phyloP scores from a whole-genome alignment of 129 eudicot genomes.

The Flaveria robusta region DNA sequence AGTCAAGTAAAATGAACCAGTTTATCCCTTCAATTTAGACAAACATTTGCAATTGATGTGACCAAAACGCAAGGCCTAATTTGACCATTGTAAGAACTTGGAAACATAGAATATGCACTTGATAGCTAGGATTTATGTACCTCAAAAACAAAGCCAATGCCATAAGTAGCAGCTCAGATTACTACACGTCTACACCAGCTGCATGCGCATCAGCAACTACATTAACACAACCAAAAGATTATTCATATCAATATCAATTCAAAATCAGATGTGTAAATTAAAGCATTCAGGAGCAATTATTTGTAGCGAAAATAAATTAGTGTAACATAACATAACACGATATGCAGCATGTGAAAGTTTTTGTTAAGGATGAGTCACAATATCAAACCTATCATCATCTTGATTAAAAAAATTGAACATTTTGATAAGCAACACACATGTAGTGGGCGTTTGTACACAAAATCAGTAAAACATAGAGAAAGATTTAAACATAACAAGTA shows the following conservation, averaged over 20 bases:
- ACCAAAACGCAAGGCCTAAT: no score
- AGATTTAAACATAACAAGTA: no score
- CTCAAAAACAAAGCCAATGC: conserved; percentile 1
- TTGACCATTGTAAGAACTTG: background rate
- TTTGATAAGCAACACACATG: background rate
- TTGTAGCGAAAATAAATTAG: background rate
- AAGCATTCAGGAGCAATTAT: background rate
- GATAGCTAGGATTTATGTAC: background rate
- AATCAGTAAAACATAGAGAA: background rate
- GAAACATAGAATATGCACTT: background rate
- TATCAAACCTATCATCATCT: background rate
- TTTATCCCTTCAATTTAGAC: no score
- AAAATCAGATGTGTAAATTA: background rate
- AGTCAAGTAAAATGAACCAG: no score
- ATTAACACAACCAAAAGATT: background rate
- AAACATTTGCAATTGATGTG: no score
- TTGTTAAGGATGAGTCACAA: no score
- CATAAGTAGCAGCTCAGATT: background rate
- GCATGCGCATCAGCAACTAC: background rate
- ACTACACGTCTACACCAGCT: background rate
- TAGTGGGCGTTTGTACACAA: background rate
- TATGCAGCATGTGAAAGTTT: background rate
- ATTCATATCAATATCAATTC: background rate
- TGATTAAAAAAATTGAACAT: background rate
- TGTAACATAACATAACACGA: background rate